phyloP scores from a whole-genome alignment of 371 early-diverging fungal species.

The Zancudomyces culisetae region DNA sequence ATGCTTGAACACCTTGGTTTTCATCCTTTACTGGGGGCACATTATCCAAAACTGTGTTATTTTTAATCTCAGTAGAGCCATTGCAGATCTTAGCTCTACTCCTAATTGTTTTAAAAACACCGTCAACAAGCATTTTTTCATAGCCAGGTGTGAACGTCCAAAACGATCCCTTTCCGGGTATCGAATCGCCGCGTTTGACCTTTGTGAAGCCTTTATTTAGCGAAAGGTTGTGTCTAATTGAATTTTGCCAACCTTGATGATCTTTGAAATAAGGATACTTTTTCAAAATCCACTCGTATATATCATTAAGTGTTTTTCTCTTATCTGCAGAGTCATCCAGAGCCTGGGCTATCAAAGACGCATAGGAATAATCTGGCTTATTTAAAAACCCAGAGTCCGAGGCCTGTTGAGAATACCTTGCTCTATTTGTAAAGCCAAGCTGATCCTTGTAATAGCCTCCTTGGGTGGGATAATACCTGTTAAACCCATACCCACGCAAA shows the following conservation, averaged over 20 bases:
- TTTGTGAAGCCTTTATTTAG: slow-evolving; percentile 62
- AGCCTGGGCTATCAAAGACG: slow-evolving; percentile 74
- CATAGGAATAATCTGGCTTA: slow-evolving; percentile 77
- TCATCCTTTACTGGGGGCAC: no score
- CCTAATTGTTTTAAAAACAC: slow-evolving; percentile 26
- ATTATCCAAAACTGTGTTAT: no score
- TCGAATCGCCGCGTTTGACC: slow-evolving; percentile 38
- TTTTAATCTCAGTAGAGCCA: no score
- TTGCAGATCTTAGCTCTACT: slow-evolving; percentile 20
- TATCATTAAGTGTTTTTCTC: slow-evolving; percentile 63
- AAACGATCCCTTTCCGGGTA: slow-evolving; percentile 51
- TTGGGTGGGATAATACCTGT: not conserved
- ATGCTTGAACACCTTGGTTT: no score
- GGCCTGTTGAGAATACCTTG: not conserved
- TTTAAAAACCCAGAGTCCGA: not conserved
- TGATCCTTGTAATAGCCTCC: not conserved
- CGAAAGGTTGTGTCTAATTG: slow-evolving; percentile 70
- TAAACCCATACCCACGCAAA: not conserved
- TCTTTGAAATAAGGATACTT: slow-evolving; percentile 70
- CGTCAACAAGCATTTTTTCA: slow-evolving; percentile 21
- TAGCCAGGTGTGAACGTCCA: slow-evolving; percentile 28
- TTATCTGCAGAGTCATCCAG: slow-evolving; percentile 48
- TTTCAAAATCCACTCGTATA: slow-evolving; percentile 64
- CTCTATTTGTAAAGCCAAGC: not conserved
- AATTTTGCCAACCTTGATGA: slow-evolving; percentile 42